Conservation (phyloP, 2,329 filamentous ascomycete genomes). For the Fusarium guadeloupense region DNA sequence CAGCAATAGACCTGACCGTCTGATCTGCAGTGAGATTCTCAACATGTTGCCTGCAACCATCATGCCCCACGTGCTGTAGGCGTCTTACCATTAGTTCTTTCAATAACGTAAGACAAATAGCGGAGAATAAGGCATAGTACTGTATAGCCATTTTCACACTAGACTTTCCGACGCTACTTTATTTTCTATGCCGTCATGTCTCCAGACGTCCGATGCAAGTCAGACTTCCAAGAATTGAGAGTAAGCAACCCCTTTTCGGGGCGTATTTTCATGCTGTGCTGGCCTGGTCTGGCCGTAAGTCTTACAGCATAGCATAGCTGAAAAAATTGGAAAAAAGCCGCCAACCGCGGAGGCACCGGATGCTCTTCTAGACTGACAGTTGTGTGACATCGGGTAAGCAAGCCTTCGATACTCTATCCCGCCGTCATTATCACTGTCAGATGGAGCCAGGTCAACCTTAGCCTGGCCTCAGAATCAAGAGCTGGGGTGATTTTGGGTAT, state of each 20-base stretch:
- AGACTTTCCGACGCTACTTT: neutral
- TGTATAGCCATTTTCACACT: neutral
- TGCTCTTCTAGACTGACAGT: neutral
- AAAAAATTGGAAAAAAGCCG: neutral
- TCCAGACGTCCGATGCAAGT: slow-evolving; percentile 15
- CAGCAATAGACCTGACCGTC: neutral
- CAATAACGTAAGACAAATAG: neutral
- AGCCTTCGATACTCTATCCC: slow-evolving; percentile 6
- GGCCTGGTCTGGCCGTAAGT: neutral
- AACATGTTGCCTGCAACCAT: slow-evolving; percentile 10
- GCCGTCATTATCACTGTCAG: neutral
- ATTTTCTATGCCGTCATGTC: slow-evolving; percentile 19
- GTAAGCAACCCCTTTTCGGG: slow-evolving; percentile 3
- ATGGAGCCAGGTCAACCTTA: neutral
- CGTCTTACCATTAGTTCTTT: neutral
- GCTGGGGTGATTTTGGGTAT: slow-evolving; percentile 7
- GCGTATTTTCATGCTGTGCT: slow-evolving; percentile 2
- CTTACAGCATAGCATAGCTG: slow-evolving; percentile 7
- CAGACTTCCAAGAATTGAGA: neutral
- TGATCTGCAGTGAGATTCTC: slow-evolving; percentile 17
- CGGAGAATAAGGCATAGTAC: neutral
- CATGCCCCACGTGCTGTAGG: slow-evolving; percentile 11
- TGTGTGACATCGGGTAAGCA: slow-evolving; percentile 30
- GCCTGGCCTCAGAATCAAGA: slow-evolving; percentile 3
- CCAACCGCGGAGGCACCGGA: slow-evolving; percentile 12